These are phyloP conservation scores for Candida ponderosae DNA, from an alignment of 805 yeast genomes.

Conservation along the genomic window DNA sequence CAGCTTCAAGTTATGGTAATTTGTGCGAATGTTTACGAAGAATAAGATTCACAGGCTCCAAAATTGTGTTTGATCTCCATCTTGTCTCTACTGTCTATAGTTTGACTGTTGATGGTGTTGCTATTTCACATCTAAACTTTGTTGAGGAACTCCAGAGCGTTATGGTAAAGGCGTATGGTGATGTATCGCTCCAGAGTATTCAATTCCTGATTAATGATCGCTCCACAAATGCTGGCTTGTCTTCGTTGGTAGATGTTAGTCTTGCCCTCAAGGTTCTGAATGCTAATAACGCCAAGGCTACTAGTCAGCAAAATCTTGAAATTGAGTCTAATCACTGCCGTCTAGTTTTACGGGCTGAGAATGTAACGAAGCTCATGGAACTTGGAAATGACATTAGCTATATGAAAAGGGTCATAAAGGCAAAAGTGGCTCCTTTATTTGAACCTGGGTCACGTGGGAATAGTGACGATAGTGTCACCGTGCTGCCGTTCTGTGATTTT, in stretches of 20 bases:
- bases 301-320: conserved; percentile 41
- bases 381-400: conserved; percentile 21
- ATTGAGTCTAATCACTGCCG: conserved; percentile 53
- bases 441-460: no score
- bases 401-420: no score
- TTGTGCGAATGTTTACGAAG: no score
- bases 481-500: conserved; percentile 18
- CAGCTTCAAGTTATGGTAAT: no score
- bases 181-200: conserved; percentile 18
- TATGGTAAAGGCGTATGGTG: conserved; percentile 11
- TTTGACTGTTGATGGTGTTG: neutral
- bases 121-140: no score
- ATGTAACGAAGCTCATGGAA: conserved; percentile 32
- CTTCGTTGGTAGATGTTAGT: conserved; percentile 38
- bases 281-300: conserved; percentile 19
- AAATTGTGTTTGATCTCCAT: neutral
- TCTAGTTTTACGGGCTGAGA: conserved; percentile 46
- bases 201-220: conserved; percentile 22
- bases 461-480: no score
- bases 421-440: neutral
- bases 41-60: neutral
- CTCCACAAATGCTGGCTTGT: conserved; percentile 26
- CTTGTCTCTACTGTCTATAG: neutral
- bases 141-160: no score
- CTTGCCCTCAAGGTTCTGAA: conserved; percentile 36